These are phyloP conservation scores for Lachnum nothofagi DNA, from an alignment of 2,329 filamentous ascomycete species.

Conservation along the genomic window DNA sequence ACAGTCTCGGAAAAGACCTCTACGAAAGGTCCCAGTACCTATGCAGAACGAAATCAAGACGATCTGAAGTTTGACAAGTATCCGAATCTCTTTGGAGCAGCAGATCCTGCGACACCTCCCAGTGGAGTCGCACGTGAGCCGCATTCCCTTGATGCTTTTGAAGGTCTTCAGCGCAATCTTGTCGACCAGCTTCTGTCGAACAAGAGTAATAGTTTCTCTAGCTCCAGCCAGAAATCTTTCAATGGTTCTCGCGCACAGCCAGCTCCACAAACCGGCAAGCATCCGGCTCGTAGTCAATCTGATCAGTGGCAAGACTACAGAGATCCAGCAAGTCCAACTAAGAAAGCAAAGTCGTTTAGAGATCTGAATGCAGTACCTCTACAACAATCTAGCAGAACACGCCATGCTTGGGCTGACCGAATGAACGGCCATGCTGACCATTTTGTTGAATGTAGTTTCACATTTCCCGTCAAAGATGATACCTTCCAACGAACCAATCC, in stretches of 20 bases:
- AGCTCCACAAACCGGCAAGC: background rate
- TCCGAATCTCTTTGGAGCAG: constrained; percentile 5
- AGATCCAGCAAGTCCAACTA: constrained; percentile 15
- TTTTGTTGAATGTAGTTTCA: constrained; percentile 44
- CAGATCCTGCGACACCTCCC: constrained; percentile 21
- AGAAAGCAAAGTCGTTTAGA: constrained; percentile 16
- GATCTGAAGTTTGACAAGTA: constrained; percentile 6
- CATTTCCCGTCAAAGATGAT: constrained; percentile 42
- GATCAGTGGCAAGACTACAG: constrained; percentile 10
- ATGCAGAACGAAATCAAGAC: background rate
- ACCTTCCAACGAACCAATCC: constrained; percentile 36
- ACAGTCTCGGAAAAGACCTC: constrained; percentile 16
- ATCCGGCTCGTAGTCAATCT: background rate
- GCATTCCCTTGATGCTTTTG: constrained; percentile 21
- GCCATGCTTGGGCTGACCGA: constrained; percentile 10
- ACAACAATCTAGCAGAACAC: constrained; percentile 12
- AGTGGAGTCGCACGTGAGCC: constrained; percentile 26
- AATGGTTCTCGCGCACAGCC: background rate
- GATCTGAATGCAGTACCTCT: constrained; percentile 14
- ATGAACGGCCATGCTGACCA: constrained; percentile 24
- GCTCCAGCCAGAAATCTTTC: constrained; percentile 1
- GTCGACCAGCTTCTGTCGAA: constrained; percentile 23
- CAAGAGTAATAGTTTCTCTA: constrained; percentile 13
- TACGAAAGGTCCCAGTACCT: constrained; percentile 2
- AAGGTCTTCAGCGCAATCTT: constrained; percentile 17